Base-by-base conservation (phyloP, 305 asterid genomes). In the Coffea humblotiana region DNA sequence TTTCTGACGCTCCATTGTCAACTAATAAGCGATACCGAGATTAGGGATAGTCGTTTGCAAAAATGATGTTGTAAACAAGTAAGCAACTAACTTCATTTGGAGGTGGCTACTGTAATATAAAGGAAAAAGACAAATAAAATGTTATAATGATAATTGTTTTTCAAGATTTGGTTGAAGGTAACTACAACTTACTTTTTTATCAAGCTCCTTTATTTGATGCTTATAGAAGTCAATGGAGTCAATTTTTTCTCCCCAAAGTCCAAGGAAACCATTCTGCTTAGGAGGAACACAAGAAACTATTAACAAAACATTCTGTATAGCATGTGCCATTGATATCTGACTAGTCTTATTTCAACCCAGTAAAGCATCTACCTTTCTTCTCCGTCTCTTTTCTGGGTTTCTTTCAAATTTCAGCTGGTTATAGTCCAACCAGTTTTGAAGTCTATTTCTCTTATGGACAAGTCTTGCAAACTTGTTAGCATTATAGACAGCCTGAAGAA, bases 341-440 rank as follows among this genome's bases (percentile, higher is more conserved):
- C 60, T 72, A 15, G 2, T 48, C 52, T 71, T 72, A 29, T 72
- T 78, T 78, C 43, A 70, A 52, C 4, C 32, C 35, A 78, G 35
- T 0, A 76, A 60, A 75, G 65, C 79, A 75, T 23, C 49, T 81
- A 94, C 99, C 93, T 90, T 94, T 64, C 35, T 86, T n/a, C 90
- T 88, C 27, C 95, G 99, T 87, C 93, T 91, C 86, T 90, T 96
- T 65, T 89, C 90, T 68, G 97, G 93, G 82, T 91, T 80, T 81
- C 98, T 89, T 88, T 94, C 98, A 79, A 90, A 90, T 89, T 92
- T 96, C 65, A 94, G 91, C 86, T 87, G 96, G 87, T 94, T 79
- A 86, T 94, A 96, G 89, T 96, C 99, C 73, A 96, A 86, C 98
- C 97, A 94, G 83, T 92, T 91, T 77, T 92, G 96, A 83, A 94